Percentiles rank a stretch among this genome's conserved stretches.
Evolutionary conservation across 179 eudicot genomes (phyloP).

Genomic region (Silene vulgaris): DNA sequence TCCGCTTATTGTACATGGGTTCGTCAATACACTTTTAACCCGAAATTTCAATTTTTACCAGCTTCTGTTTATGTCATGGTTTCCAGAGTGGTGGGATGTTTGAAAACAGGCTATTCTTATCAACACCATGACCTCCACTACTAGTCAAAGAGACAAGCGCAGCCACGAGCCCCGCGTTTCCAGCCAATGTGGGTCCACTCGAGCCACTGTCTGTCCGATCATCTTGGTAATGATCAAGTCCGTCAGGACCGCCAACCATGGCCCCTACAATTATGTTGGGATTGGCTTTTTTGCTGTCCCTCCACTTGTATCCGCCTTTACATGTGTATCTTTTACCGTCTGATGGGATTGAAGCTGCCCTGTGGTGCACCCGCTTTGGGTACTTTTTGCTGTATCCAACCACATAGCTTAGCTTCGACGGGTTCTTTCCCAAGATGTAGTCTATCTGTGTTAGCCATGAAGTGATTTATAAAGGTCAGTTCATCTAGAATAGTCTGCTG

Average conservation of each 20-base stretch:
- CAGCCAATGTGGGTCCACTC: constrained; percentile 60
- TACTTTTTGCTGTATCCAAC: constrained; percentile 55
- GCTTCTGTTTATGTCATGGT: not conserved
- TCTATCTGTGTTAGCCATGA: constrained; percentile 39
- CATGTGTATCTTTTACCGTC: constrained; percentile 49
- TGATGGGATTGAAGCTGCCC: constrained; percentile 68
- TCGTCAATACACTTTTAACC: too few relatives aligned
- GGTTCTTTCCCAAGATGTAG: constrained; percentile 68
- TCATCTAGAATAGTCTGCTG: not conserved
- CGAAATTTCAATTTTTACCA: too few relatives aligned
- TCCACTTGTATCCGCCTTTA: constrained; percentile 57
- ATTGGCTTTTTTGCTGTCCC: constrained; percentile 40
- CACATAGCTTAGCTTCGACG: constrained; percentile 60
- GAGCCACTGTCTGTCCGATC: constrained; percentile 33
- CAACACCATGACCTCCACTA: constrained; percentile 49
- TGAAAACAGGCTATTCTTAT: constrained; percentile 48
- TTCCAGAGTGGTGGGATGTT: constrained; percentile 46
- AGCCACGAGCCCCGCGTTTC: constrained; percentile 76
- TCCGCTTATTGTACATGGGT: too few relatives aligned
- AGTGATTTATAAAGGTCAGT: not conserved
- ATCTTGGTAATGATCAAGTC: constrained; percentile 40
- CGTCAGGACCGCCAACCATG: constrained; percentile 78
- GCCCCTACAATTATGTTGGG: constrained; percentile 64
- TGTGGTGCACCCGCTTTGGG: constrained; percentile 61
- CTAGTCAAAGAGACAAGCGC: constrained; percentile 63